These are phyloP conservation scores for Curvularia verruculosa DNA, from an alignment of 2,329 filamentous ascomycete species.

Conservation along the genomic window DNA sequence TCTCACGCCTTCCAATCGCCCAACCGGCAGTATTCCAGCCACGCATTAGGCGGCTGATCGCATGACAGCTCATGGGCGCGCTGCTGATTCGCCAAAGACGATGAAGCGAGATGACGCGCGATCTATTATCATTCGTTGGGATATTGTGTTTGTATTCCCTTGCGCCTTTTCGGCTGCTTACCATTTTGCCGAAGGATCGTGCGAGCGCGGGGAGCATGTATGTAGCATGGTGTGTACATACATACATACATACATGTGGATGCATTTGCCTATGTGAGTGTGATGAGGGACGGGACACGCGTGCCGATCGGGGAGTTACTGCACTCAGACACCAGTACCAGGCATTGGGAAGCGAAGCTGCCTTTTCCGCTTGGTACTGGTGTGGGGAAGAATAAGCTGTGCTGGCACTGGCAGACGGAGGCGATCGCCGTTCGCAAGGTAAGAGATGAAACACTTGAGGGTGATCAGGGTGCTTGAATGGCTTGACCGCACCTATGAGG, in stretches of 20 bases:
- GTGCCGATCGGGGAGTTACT: not conserved
- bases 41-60: slow-evolving; percentile 25
- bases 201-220: not conserved
- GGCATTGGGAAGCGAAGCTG: not conserved
- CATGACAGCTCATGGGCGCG: slow-evolving; percentile 4
- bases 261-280: not conserved
- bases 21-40: slow-evolving; percentile 43
- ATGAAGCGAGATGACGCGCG: not conserved
- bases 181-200: not conserved
- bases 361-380: not conserved
- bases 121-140: not conserved
- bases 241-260: no score
- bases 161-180: not conserved
- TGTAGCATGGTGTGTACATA: no score
- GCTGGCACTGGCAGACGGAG: slow-evolving; percentile 3
- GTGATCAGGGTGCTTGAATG: slow-evolving; percentile 17
- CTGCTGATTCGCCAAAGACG: slow-evolving; percentile 7
- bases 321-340: not conserved
- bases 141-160: not conserved
- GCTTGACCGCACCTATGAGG: slow-evolving; percentile 20
- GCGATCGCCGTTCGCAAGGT: not conserved
- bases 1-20: slow-evolving; percentile 14
- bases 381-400: slow-evolving; percentile 8
- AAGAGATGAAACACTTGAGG: slow-evolving; percentile 20
- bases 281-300: not conserved